Evolutionary conservation across 2,329 filamentous ascomycete genomes (phyloP), one percentile per base, ranked within the genome.

Genomic region (Hypomyces rosellus): DNA sequence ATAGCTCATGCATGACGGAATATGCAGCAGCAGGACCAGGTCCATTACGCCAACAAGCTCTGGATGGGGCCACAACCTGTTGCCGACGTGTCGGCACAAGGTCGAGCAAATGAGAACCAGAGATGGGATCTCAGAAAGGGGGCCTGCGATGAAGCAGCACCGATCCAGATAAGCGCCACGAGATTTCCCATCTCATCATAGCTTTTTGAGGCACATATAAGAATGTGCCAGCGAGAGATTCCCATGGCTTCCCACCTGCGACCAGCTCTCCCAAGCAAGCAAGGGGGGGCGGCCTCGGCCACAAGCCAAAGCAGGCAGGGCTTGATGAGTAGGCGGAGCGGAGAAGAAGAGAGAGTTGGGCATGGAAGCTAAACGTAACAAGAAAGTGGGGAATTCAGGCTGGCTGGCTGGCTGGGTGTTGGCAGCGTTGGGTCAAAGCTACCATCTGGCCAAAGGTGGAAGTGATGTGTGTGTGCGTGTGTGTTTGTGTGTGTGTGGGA

Each of bases 1-100:
- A 67, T 54, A 52, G 57, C 60, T 58, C 76, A 78, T 80, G 76
- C 76, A 80, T 78, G 74, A 77, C 74, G 74, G 74, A 73, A 76
- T 72, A 74, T 78, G 77, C 75, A 78, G 65, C 75, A 78, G 65
- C 33, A 43, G 51, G 37, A 8, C 47, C 34, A 54, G 50, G 34
- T 38, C 51, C 50, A 49, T 52, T 45, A 42, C 18, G 49, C 55
- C 55, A 53, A 51, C 52, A 48, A 54, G 51, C 48, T 47, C 48
- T 38, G 51, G 50, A 39, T 52, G 52, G 43, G 37, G 46, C 53
- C 50, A 46, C 52, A 51, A 55, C 55, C 49, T 50, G 51, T 37
- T 45, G 54, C 45, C 47, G 50, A 49, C 52, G 49, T 50, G 43
- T 49, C 47, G 48, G 53, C 39, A 53, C 48, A 30, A 45, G 42